Evolutionary conservation across 805 yeast genomes (phyloP), one percentile per base, ranked within the genome.

Genomic region (Candida glaebosa): DNA sequence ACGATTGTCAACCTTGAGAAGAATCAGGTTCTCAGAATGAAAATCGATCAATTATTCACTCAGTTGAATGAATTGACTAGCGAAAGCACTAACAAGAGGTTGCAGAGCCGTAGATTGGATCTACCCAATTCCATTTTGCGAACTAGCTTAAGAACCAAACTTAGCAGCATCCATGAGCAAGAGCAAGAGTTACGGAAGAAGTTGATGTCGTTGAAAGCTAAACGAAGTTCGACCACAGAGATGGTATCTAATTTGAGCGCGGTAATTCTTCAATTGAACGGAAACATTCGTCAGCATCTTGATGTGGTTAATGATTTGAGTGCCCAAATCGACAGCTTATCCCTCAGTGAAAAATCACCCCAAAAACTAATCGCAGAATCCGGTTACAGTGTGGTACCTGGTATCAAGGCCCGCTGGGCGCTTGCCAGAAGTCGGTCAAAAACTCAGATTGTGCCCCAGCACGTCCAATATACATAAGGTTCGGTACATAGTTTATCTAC

Each of bases 131-230:
- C 57, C 18, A 39, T 46, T 8, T 41, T 65, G 35, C 59, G 57
- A 47, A 49, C 24, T 5, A 47, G 41, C 0, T 42, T 69, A 17
- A 50, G 71, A 15, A 45, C 45, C 28, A 67, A 66, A 43, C 45
- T 63, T 14, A 44, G 47, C 2, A 43, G 43, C 1, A 54, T 65
- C 25, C 49, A 53, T 40, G 30, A 39, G 9, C 49, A 58, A 8
- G 59, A 57, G 30, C 56, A 56, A 12, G 48, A 59, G 25, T 43
- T 64, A 7, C 39, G 55, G 22, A 41, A 49, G 18, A 49, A 49
- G 33, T 43, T 69, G 50, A 54, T 69, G 45, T 67, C 71, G 1
- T 47, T 68, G 7, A 67, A 67, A 39, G 63, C 66, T 2, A 53
- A 50, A 33, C 37, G 47, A 4, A 39, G 46, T 12, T 33, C 51